Conservation (phyloP, 805 yeast genomes). For the Starmerella floris region DNA sequence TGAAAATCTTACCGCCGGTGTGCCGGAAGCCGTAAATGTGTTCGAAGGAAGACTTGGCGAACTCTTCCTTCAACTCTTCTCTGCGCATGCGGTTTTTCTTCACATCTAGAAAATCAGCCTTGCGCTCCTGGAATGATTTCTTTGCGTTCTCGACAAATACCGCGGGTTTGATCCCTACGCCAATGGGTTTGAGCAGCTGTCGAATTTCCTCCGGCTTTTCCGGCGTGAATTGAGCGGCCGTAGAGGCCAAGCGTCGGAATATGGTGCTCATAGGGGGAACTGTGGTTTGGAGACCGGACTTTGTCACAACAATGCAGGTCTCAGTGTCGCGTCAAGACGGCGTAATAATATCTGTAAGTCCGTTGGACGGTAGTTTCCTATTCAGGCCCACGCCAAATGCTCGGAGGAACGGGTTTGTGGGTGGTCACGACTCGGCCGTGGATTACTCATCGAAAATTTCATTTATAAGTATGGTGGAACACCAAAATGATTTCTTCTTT, state of each 20-base stretch:
- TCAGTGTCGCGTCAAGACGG: no score
- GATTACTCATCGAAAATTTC: not conserved
- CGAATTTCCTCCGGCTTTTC: slow-evolving; percentile 21
- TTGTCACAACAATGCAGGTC: no score
- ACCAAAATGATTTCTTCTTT: slow-evolving; percentile 15
- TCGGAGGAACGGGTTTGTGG: no score
- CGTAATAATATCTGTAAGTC: no score
- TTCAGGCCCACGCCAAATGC: no score
- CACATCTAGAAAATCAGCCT: slow-evolving; percentile 37
- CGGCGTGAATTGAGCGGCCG: slow-evolving; percentile 14
- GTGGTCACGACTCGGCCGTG: not conserved
- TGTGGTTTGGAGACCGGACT: no score
- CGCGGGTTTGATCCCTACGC: slow-evolving; percentile 32
- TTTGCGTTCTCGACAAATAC: slow-evolving; percentile 32
- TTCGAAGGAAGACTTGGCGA: slow-evolving; percentile 54
- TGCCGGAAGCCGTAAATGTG: slow-evolving; percentile 52
- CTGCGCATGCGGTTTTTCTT: slow-evolving; percentile 38
- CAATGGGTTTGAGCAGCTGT: slow-evolving; percentile 36
- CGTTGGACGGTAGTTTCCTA: no score
- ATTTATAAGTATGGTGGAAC: not conserved
- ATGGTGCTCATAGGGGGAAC: slow-evolving; percentile 3
- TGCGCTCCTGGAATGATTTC: slow-evolving; percentile 30
- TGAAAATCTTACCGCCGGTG: slow-evolving; percentile 74
- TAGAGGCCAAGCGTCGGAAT: slow-evolving; percentile 9
- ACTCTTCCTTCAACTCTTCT: slow-evolving; percentile 44